Evolutionary conservation across 2,329 filamentous ascomycete species (phyloP).

Genomic region (Diaporthe capsici): DNA sequence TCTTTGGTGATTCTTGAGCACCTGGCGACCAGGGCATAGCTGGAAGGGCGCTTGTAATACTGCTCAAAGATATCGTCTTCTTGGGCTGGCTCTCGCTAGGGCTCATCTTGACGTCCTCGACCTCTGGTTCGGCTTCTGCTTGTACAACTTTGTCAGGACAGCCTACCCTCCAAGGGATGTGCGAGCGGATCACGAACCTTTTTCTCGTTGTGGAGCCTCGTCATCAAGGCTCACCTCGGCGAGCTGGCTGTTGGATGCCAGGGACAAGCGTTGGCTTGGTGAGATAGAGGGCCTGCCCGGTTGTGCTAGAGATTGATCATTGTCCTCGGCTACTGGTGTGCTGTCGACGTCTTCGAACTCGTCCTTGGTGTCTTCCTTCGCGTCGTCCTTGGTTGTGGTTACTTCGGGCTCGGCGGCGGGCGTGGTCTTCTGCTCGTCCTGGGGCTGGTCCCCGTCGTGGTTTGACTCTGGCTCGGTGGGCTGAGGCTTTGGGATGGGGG

Average conservation of each 20-base stretch:
- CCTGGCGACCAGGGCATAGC: slow-evolving; percentile 80
- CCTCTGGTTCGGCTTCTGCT: slow-evolving; percentile 36
- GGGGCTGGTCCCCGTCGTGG: slow-evolving; percentile 44
- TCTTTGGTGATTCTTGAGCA: slow-evolving; percentile 65
- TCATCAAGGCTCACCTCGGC: slow-evolving; percentile 79
- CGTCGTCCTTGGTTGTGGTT: slow-evolving; percentile 50
- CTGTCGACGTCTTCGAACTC: slow-evolving; percentile 46
- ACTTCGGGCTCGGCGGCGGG: slow-evolving; percentile 40
- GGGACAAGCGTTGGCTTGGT: slow-evolving; percentile 60
- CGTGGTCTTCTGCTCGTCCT: slow-evolving; percentile 36
- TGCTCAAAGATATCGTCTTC: slow-evolving; percentile 75
- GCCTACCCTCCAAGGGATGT: slow-evolving; percentile 34
- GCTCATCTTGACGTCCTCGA: slow-evolving; percentile 49
- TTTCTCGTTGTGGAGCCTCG: slow-evolving; percentile 56
- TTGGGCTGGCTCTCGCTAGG: slow-evolving; percentile 62
- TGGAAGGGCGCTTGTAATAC: slow-evolving; percentile 79
- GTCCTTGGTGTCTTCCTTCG: slow-evolving; percentile 51
- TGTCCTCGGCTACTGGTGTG: slow-evolving; percentile 40
- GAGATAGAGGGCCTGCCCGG: slow-evolving; percentile 54
- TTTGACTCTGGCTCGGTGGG: slow-evolving; percentile 45
- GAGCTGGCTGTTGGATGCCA: slow-evolving; percentile 58
- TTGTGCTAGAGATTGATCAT: slow-evolving; percentile 36
- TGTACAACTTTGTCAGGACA: slow-evolving; percentile 12
- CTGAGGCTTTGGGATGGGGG: slow-evolving; percentile 53
- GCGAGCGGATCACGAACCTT: slow-evolving; percentile 42